phyloP scores from a whole-genome alignment of 495 filamentous ascomycete genomes.

The Hyaloscypha hepaticicola region DNA sequence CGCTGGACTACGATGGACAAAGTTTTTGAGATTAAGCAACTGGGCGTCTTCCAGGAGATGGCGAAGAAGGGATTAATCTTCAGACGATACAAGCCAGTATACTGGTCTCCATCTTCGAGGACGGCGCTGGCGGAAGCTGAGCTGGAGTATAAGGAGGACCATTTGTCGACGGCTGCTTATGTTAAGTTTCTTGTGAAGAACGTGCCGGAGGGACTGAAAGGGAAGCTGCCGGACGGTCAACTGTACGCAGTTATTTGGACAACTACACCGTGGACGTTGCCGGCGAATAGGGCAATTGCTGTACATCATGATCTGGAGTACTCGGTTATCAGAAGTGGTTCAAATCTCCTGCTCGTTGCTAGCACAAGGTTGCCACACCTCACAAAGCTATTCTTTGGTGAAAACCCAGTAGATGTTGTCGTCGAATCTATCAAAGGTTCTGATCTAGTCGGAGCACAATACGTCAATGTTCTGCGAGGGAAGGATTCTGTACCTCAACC shows the following conservation, averaged over 20 bases:
- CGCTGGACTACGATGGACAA: conserved; percentile 91
- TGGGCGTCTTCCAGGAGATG: conserved; percentile 84
- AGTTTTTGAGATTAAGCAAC: conserved; percentile 80
- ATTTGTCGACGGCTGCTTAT: conserved; percentile 77
- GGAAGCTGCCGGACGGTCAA: conserved; percentile 34
- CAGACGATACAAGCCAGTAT: conserved; percentile 86
- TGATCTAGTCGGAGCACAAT: conserved; percentile 62
- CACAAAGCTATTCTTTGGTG: conserved; percentile 35
- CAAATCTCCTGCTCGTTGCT: conserved; percentile 64
- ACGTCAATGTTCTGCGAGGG: conserved; percentile 63
- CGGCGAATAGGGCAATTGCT: conserved; percentile 87
- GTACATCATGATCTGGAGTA: conserved; percentile 74
- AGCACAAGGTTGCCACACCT: conserved; percentile 61
- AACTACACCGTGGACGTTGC: conserved; percentile 96
- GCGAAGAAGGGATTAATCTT: conserved; percentile 82
- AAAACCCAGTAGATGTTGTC: conserved; percentile 42
- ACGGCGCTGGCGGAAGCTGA: conserved; percentile 95
- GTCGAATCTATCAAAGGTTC: conserved; percentile 60
- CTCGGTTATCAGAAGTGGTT: conserved; percentile 57
- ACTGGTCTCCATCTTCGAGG: conserved; percentile 89
- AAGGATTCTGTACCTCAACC: conserved; percentile 54
- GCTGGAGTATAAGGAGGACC: conserved; percentile 87
- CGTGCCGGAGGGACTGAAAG: conserved; percentile 46
- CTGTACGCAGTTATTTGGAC: conserved; percentile 90
- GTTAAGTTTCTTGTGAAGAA: conserved; percentile 70